A percentile compares a stretch with the other conserved stretches of the same genome.
phyloP scores from a whole-genome alignment of 257 asterid species.

The Solanum appendiculatum region DNA sequence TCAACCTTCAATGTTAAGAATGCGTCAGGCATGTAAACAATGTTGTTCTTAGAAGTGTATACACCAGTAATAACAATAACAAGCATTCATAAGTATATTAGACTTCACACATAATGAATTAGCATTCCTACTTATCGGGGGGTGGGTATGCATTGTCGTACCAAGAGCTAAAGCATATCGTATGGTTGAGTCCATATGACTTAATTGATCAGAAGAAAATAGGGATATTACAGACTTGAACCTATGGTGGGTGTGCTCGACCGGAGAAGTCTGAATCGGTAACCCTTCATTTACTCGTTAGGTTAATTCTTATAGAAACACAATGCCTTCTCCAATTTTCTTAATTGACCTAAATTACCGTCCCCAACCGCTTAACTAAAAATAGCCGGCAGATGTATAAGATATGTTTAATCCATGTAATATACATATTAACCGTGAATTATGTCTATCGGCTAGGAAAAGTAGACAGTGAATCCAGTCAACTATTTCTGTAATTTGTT shows the following conservation, averaged over 20 bases:
- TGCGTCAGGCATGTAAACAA: not conserved
- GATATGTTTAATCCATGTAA: not conserved
- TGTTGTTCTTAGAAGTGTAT: not conserved
- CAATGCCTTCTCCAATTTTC: not conserved
- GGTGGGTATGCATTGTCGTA: not conserved
- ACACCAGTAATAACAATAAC: not conserved
- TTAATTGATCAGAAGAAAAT: not conserved
- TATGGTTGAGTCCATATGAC: not conserved
- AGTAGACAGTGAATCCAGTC: not conserved
- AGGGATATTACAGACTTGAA: not conserved
- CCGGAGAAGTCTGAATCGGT: not conserved
- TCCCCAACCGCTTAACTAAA: not conserved
- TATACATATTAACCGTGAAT: not conserved
- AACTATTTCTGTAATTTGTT: not conserved
- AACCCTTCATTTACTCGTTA: not conserved
- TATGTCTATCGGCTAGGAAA: not conserved
- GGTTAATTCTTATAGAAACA: not conserved
- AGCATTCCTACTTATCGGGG: not conserved
- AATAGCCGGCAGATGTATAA: not conserved
- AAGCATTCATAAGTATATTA: not conserved
- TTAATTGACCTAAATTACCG: not conserved
- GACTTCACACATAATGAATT: not conserved
- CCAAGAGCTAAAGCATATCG: not conserved
- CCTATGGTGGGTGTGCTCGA: not conserved
- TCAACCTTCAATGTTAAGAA: constrained; percentile 19